Base-by-base conservation (phyloP, 495 filamentous ascomycete species). In the Penicillium goetzii region DNA sequence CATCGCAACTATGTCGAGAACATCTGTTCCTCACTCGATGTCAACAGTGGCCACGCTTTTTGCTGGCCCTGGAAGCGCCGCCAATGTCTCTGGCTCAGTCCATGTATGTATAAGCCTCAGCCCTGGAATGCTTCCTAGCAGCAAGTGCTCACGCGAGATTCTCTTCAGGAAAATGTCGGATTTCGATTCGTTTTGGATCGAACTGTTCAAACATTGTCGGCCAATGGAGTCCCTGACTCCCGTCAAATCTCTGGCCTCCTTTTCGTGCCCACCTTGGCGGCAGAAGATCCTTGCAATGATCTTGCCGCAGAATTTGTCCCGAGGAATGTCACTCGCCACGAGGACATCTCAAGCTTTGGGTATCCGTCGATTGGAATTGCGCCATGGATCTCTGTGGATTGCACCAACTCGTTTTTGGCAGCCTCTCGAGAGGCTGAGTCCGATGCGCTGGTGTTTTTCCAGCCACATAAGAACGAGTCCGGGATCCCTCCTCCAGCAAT, bases 301-400 rank as follows among this genome's bases (percentile, higher is more conserved):
- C 71, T 84, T 38, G 84, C 87, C 14, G 74, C 73, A 21, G 65
- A 73, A 4, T 85, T 84, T 62, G 79, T 97, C 14, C 92, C 93
- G 0, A 41, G 70, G n/a, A 93, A 92, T 73, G 91, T 86, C 45
- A 94, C 90, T 14, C 84, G 90, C 23, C 80, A 84, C 62, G 72
- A 80, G 54, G 86, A 95, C 68, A 84, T 97, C 3, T 88, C 89
- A 1, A 47, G 63, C 1, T 75, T 72, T 30, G 68, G 67, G 23
- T 83, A 83, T 60, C 80, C 85, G 4, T 82, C 88, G n/a, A 85
- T 97, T 43, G 93, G 87, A 21, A 75, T 97, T n/a, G 92, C 89
- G 10, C 94, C 94, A n/a, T 97, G 94, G 94, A 80, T 93, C 34
- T 88, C 80, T 47, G 77, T 74, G 2, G 74, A 84, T 23, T 98